These are phyloP conservation scores for Chlorella sp. DNA, from an alignment of 139 green algal species.

Conservation along the genomic window DNA sequence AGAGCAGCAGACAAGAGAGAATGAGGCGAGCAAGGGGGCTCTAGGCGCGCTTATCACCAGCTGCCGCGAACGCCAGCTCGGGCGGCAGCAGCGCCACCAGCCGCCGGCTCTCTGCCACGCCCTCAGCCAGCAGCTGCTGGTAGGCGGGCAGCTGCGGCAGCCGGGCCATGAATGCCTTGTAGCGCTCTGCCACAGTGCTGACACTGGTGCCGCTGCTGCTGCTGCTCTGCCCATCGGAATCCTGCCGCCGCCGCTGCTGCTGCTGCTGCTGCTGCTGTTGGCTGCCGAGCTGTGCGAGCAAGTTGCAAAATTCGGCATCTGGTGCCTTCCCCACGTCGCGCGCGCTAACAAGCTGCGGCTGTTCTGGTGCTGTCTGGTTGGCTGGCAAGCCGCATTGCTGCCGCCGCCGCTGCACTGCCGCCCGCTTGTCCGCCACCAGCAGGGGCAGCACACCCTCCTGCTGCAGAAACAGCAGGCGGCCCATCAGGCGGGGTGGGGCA, in stretches of 20 bases:
- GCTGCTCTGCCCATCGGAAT: too few relatives aligned
- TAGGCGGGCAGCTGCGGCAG: background rate
- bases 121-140: background rate
- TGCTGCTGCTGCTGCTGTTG: background rate
- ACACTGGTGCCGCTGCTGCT: too few relatives aligned
- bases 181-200: too few relatives aligned
- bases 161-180: background rate
- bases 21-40: too few relatives aligned
- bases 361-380: background rate
- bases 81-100: background rate
- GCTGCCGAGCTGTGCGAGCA: background rate
- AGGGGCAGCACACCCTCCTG: background rate
- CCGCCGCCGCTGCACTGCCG: background rate
- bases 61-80: background rate
- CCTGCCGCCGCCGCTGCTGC: background rate
- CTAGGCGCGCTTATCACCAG: too few relatives aligned
- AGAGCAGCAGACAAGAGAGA: too few relatives aligned
- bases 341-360: background rate
- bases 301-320: constrained; percentile 1
- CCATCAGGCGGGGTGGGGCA: background rate
- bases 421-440: background rate
- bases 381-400: background rate
- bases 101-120: too few relatives aligned
- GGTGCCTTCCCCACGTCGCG: background rate
- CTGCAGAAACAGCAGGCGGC: constrained; percentile 10